Conservation (phyloP, 805 yeast species). For the Clavispora fructus region DNA sequence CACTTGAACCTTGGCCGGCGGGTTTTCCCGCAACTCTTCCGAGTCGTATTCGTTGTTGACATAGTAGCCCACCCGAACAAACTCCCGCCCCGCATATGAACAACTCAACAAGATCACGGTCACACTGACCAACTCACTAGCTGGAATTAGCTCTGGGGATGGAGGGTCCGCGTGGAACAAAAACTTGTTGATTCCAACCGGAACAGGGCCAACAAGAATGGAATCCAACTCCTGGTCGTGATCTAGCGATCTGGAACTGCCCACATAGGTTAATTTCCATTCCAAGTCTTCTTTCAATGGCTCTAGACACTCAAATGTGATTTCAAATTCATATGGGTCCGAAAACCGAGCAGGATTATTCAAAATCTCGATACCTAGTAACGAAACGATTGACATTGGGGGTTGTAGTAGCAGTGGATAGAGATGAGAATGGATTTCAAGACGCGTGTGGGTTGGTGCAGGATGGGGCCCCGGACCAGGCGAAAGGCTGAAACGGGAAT, state of each 20-base stretch:
- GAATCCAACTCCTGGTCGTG: constrained; percentile 97
- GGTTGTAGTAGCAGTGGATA: neutral
- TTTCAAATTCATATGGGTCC: constrained; percentile 93
- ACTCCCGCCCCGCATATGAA: constrained; percentile 88
- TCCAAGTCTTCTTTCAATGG: constrained; percentile 88
- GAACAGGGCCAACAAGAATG: constrained; percentile 96
- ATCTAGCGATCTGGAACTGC: constrained; percentile 88
- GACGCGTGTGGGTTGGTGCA: constrained; percentile 1
- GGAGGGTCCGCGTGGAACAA: constrained; percentile 95
- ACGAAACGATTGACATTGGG: constrained; percentile 85
- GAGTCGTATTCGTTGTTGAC: constrained; percentile 95
- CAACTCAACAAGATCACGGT: constrained; percentile 92
- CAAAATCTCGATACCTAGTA: constrained; percentile 84
- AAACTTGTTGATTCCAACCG: constrained; percentile 93
- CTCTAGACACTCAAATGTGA: constrained; percentile 94
- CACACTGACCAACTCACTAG: constrained; percentile 89
- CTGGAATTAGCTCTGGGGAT: constrained; percentile 91
- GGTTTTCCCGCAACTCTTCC: constrained; percentile 89
- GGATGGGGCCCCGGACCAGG: neutral
- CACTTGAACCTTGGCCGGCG: constrained; percentile 89
- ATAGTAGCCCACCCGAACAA: constrained; percentile 95
- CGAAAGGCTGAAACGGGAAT: too few species aligned
- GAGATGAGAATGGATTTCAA: neutral
- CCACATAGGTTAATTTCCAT: constrained; percentile 97
- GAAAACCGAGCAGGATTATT: constrained; percentile 93